Base-by-base conservation (phyloP, 2,329 filamentous ascomycete genomes). In the Raffaelea arxii region DNA sequence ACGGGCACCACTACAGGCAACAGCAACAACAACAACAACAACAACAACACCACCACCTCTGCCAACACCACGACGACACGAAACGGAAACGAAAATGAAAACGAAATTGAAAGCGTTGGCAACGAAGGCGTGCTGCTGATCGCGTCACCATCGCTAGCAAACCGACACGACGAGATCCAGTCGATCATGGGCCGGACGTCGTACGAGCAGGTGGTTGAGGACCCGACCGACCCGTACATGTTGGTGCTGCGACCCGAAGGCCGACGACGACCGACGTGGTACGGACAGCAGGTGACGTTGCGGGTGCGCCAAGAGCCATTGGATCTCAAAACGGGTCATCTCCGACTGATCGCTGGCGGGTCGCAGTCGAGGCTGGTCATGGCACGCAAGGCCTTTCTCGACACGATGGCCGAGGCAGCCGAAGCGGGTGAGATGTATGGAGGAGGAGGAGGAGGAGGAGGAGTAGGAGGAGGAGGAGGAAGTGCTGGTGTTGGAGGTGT, bases 271-370 rank as follows among this genome's bases (percentile, higher is more conserved):
- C 71, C 95, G 6, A 71, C 73, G 27, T 98, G 92, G 92, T 82
- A 85, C 53, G 91, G 92, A 10, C 79, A 82, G 52, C 80, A 81
- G 47, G 75, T 94, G 54, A 71, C 76, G 38, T 75, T 89, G 23
- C 70, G 82, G 21, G 75, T 94, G 43, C 75, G 86, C 48, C 82
- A 90, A 52, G 83, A 90, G 44, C 81, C 82, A 41, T 80, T 90
- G 3, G 91, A 97, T 62, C 71, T 98, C 53, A 90, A 94, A 60
- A 71, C 84, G 23, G 90, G 91, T 9, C 85, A 94, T 53, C 70
- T 96, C 55, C 83, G 92, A 41, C 74, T 98, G 12, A 85, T 97
- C 35, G 89, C 94, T 5, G 85, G 92, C 56, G 88, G 90, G 12
- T 91, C 89, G 6, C 84, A 89, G 57, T 75, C 80, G 48, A 78